phyloP scores from a whole-genome alignment of 164 flowering plant species.

The Chloranthus sessilifolius region DNA sequence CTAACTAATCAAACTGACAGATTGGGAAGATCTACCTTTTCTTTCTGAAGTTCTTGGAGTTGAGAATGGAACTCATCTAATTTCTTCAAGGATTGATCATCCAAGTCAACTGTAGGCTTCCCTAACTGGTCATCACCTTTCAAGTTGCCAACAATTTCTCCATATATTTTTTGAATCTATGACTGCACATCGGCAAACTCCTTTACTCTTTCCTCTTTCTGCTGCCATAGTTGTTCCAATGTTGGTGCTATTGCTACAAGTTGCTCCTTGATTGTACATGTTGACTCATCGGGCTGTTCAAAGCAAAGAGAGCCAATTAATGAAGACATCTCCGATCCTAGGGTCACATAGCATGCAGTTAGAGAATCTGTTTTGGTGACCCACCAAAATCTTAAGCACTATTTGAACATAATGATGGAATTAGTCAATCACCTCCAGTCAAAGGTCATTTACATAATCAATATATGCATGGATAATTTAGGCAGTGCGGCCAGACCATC shows the following conservation, averaged over 20 bases:
- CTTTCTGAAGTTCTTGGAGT: conserved; percentile 88
- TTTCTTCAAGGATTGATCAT: conserved; percentile 70
- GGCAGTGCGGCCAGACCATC: too few species aligned
- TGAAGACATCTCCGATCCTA: too few species aligned
- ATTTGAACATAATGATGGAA: too few species aligned
- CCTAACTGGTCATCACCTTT: conserved; percentile 30
- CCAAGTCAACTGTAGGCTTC: conserved; percentile 61
- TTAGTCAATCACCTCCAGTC: too few species aligned
- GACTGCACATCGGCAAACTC: conserved; percentile 79
- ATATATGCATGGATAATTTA: too few species aligned
- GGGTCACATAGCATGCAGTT: too few species aligned
- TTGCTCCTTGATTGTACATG: conserved; percentile 91
- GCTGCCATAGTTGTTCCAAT: conserved; percentile 68
- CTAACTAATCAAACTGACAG: too few species aligned
- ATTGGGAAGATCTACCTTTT: too few species aligned
- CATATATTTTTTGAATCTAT: conserved; percentile 77
- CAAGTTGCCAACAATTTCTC: conserved; percentile 72
- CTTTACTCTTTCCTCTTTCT: conserved; percentile 71
- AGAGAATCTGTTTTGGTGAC: too few species aligned
- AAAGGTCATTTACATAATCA: too few species aligned
- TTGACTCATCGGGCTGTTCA: conserved; percentile 74
- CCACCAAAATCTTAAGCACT: too few species aligned
- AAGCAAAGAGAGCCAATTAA: too few species aligned
- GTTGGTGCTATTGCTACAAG: conserved; percentile 81
- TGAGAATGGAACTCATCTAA: conserved; percentile 75